These are phyloP conservation scores for Talaromyces nanjingensis DNA, from an alignment of 495 filamentous ascomycete species.

Conservation along the genomic window DNA sequence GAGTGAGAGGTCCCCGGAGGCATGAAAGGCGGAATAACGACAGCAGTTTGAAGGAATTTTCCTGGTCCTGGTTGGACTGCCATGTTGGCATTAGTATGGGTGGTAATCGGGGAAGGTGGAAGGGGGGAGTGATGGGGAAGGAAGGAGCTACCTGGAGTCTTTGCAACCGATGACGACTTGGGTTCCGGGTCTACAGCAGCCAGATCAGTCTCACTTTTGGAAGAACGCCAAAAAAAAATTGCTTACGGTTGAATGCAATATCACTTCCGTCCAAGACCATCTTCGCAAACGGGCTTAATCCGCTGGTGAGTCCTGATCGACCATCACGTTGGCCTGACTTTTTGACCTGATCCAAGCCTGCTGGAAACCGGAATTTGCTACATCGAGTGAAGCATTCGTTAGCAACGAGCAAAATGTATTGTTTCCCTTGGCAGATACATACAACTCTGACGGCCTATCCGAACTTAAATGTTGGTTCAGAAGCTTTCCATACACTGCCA, in stretches of 20 bases:
- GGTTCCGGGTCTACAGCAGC: constrained; percentile 32
- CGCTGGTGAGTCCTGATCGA: constrained; percentile 5
- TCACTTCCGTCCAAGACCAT: constrained; percentile 53
- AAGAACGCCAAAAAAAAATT: background rate
- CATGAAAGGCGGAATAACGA: constrained; percentile 29
- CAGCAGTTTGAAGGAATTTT: constrained; percentile 20
- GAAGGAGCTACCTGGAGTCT: constrained; percentile 10
- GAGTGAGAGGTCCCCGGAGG: constrained; percentile 14
- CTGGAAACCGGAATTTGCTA: constrained; percentile 64
- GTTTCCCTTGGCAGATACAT: constrained; percentile 20
- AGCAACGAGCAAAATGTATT: constrained; percentile 1
- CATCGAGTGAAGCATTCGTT: constrained; percentile 12
- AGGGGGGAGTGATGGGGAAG: constrained; percentile 1
- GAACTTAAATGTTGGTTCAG: constrained; percentile 53
- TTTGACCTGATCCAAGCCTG: constrained; percentile 17
- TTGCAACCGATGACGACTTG: constrained; percentile 14
- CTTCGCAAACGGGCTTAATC: constrained; percentile 49
- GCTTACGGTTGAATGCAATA: constrained; percentile 48
- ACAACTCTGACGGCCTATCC: constrained; percentile 67
- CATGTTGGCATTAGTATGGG: background rate
- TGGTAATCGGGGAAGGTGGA: background rate
- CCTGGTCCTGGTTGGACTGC: background rate
- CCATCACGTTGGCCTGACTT: constrained; percentile 7
- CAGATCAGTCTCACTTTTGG: constrained; percentile 11
- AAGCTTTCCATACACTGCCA: constrained; percentile 53